These are phyloP conservation scores for Akanthomyces dipterigenus DNA, from an alignment of 2,329 filamentous ascomycete species.

Conservation along the genomic window DNA sequence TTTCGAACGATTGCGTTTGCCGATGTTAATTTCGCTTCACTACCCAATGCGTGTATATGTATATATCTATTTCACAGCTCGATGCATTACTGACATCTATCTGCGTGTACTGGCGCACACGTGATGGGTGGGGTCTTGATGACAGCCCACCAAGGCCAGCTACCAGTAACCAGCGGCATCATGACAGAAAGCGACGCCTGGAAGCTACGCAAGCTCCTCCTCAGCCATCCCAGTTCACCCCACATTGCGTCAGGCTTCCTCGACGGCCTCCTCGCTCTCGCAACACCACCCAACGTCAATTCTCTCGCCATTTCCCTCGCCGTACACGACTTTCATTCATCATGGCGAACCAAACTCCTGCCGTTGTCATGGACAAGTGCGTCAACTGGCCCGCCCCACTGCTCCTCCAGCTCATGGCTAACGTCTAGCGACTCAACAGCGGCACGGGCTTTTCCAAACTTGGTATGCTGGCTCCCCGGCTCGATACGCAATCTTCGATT, in stretches of 20 bases:
- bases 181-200: not conserved
- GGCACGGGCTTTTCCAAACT: slow-evolving; percentile 99
- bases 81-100: not conserved
- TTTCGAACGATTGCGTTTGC: too few species aligned
- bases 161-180: not conserved
- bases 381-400: slow-evolving; percentile 36
- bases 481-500: not conserved
- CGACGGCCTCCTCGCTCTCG: slow-evolving; percentile 1
- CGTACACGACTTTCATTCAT: slow-evolving; percentile 20
- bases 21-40: too few species aligned
- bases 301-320: not conserved
- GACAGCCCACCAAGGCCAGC: not conserved
- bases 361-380: slow-evolving; percentile 99
- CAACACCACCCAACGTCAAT: slow-evolving; percentile 10
- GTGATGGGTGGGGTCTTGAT: slow-evolving; percentile 5
- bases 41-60: too few species aligned
- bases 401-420: slow-evolving; percentile 18
- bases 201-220: slow-evolving; percentile 14
- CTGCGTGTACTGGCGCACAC: not conserved
- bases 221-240: slow-evolving; percentile 10
- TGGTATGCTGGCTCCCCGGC: slow-evolving; percentile 50
- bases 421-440: slow-evolving; percentile 47
- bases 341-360: slow-evolving; percentile 98
- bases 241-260: slow-evolving; percentile 12
- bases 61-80: not conserved